Evolutionary conservation across 2,329 filamentous ascomycete species (phyloP).

Genomic region (Paraconiothyrium sp.): DNA sequence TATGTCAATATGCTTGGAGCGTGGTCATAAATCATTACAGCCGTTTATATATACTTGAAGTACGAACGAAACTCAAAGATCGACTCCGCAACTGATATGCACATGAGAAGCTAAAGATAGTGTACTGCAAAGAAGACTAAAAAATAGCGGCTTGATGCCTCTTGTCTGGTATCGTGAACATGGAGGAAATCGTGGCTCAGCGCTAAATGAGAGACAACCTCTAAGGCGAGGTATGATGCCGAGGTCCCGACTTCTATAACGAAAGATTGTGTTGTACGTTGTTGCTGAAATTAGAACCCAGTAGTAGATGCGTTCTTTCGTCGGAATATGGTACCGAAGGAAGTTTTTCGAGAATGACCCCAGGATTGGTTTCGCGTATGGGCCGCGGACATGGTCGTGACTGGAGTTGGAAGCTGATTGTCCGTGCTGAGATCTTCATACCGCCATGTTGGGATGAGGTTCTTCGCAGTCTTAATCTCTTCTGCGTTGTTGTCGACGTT

Average conservation of each 20-base stretch:
- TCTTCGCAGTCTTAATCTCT: slow-evolving; percentile 13
- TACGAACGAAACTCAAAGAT: background rate
- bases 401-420: slow-evolving; percentile 9
- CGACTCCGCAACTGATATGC: background rate
- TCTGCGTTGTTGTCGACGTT: slow-evolving; percentile 16
- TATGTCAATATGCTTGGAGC: background rate
- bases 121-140: background rate
- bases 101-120: background rate
- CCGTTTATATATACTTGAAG: slow-evolving; percentile 12
- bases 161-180: background rate
- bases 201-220: slow-evolving; percentile 2
- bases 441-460: slow-evolving; percentile 20
- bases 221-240: background rate
- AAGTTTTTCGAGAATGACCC: slow-evolving; percentile 16
- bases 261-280: background rate
- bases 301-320: slow-evolving; percentile 5
- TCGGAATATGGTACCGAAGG: slow-evolving; percentile 13
- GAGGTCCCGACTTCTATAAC: background rate
- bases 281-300: background rate
- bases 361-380: slow-evolving; percentile 12
- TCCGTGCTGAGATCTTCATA: slow-evolving; percentile 20
- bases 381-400: slow-evolving; percentile 5
- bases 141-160: background rate
- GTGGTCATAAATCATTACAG: slow-evolving; percentile 5
- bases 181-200: background rate